Base-by-base conservation (phyloP, 164 flowering plant species). In the Umbellularia californica region DNA sequence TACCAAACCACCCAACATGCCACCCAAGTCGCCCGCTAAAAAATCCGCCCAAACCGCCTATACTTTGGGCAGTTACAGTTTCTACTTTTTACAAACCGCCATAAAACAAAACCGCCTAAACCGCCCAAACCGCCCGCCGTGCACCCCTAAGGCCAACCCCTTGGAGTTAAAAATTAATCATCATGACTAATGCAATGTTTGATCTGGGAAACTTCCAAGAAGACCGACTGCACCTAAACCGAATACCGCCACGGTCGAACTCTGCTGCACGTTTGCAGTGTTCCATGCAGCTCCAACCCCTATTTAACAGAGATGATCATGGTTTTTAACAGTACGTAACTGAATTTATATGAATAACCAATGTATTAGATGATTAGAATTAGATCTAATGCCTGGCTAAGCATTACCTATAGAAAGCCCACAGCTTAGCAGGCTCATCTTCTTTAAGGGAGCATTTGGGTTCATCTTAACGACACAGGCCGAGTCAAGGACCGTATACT, bases 261-360 rank as follows among this genome's bases (percentile, higher is more conserved):
- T 93, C 0, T 82, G 22, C 64, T 88, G 75, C 41, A 92, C 89
- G 69, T 92, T 78, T 5, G 97, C 94, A 0, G 88, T 84, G 69
- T 89, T 92, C 94, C 94, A 90, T 35, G 88, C 94, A 5, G 90
- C 94, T 72, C 97, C 97, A 27, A 92, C 79, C 10, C 94, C 90
- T 89, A 55, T 47, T 41, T 12, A 35, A 35, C 47, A 35, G 47
- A 6, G 47, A 6, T 33, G 41, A 33, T 35, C 10, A 35, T 35
- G 47, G 47, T 35, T 35, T 35, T 7, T 35, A 35, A 35, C 7
- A 35, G 27, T 25, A 25, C 27, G 41, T 5, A 33, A 33, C 5
- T 33, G 41, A 35, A 35, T 35, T 35, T 6, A 35, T 35, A 35
- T 5, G 47, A 35, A 0, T 7, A 35, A 35, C 2, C 10, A 7